A percentile compares a stretch with the other conserved stretches of the same genome.
Conservation (phyloP, 129 eudicot genomes). For the Centella asiatica region DNA sequence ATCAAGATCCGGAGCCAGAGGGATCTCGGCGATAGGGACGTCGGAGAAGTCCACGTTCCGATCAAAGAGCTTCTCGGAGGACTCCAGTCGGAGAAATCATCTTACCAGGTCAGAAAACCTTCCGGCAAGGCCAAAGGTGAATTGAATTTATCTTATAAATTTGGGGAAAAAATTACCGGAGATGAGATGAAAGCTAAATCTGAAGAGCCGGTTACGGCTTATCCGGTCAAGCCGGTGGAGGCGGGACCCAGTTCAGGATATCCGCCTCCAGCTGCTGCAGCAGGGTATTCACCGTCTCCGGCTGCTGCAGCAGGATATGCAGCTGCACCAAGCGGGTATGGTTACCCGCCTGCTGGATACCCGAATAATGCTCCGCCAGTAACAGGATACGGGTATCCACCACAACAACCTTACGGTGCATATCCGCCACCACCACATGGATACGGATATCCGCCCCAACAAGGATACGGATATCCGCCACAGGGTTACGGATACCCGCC, state of each 20-base stretch:
- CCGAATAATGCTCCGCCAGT: neutral
- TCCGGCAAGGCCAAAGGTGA: slow-evolving; percentile 24
- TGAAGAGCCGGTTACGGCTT: slow-evolving; percentile 19
- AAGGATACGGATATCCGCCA: slow-evolving; percentile 9
- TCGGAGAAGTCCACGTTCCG: slow-evolving; percentile 30
- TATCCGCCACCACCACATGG: slow-evolving; percentile 20
- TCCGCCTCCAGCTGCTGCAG: slow-evolving; percentile 5
- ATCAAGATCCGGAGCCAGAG: slow-evolving; percentile 14
- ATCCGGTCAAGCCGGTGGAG: slow-evolving; percentile 7
- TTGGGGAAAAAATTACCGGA: neutral
- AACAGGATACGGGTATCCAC: slow-evolving; percentile 13
- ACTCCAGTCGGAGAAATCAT: neutral
- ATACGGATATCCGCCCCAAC: slow-evolving; percentile 26
- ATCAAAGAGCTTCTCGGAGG: slow-evolving; percentile 17
- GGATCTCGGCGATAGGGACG: slow-evolving; percentile 18
- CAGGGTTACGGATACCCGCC: slow-evolving; percentile 20
- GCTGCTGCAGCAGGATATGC: neutral
- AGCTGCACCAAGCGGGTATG: neutral
- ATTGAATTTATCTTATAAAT: slow-evolving; percentile 21
- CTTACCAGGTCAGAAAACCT: slow-evolving; percentile 17
- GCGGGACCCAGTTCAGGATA: slow-evolving; percentile 19
- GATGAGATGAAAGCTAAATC: slow-evolving; percentile 3
- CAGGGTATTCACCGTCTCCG: neutral
- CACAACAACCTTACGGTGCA: slow-evolving; percentile 18
- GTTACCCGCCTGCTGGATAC: slow-evolving; percentile 1